Evolutionary conservation across 1,284 basidiomycete species (phyloP), one percentile per base, ranked within the genome.

Genomic region (Megacollybia platyphylla): DNA sequence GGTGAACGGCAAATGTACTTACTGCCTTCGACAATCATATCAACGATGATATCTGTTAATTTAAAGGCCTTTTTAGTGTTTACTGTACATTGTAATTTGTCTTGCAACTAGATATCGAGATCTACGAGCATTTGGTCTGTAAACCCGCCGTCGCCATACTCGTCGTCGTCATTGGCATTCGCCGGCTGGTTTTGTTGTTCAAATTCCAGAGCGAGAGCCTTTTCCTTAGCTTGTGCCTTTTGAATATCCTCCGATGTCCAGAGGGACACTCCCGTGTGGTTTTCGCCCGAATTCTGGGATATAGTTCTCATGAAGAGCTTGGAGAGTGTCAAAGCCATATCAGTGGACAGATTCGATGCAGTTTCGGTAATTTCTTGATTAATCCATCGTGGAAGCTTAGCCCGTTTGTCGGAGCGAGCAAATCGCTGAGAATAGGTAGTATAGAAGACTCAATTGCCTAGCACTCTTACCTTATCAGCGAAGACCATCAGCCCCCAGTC

Each of bases 401-500:
- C 83, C 18, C 96, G 78, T 66, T 99, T 99, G 61, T 98, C 96
- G 20, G 89, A 85, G 44, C 93, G 77, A 7, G 94, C 94, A 58
- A 97, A 99, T 7, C 96, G 86, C 92, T 97, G 56, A 6, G 26
- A n/a, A 50, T 17, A 13, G 31, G 31, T 15, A 34, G 10, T 26
- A 43, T 15, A 29, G 24, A 5, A 13, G 20, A 32, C 24, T 30
- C 3, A 36, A 29, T 18, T 36, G 26, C 44, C n/a, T 11, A 40
- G 13, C 10, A 29, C n/a, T 57, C 70, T 39, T 43, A 89, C 91
- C 77, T 93, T 97, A 64, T 99, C 96, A 0, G 96, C 96, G 62
- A 99, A 98, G 10, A 98, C 82, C 96, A 99, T 98, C 54, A 99
- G 64, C 36, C 96, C 96, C 86, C 96, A 99, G 62, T 99, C 96